Percentiles rank a stretch among this genome's conserved stretches.
phyloP scores from a whole-genome alignment of 768 basidiomycete genomes.

The Psilocybe tampanensis region DNA sequence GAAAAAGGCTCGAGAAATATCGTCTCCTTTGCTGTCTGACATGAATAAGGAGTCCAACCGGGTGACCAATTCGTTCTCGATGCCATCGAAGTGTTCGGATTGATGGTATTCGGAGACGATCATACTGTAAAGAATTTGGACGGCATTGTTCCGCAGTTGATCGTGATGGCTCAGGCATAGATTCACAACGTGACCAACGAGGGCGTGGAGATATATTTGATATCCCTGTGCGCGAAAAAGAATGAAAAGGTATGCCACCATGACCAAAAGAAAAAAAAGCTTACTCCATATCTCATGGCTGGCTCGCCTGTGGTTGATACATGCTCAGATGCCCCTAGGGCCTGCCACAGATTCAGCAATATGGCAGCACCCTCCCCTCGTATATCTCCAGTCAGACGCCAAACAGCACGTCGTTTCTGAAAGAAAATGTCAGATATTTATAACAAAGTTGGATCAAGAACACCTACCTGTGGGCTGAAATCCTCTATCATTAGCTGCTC shows the following conservation, averaged over 20 bases:
- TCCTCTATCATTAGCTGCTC: slow-evolving; percentile 94
- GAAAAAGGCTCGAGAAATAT: slow-evolving; percentile 92
- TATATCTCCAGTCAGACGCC: slow-evolving; percentile 95
- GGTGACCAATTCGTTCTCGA: slow-evolving; percentile 91
- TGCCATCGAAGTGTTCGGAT: slow-evolving; percentile 81
- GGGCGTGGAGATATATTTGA: slow-evolving; percentile 77
- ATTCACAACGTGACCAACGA: slow-evolving; percentile 89
- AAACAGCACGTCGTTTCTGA: slow-evolving; percentile 92
- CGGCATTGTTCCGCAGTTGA: slow-evolving; percentile 84
- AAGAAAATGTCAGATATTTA: background rate
- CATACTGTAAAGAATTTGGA: slow-evolving; percentile 94
- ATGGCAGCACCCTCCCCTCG: slow-evolving; percentile 89
- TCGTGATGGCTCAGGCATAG: slow-evolving; percentile 96
- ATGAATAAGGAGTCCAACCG: slow-evolving; percentile 91
- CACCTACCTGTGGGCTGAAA: slow-evolving; percentile 83
- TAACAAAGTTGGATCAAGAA: background rate
- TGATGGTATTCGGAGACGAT: slow-evolving; percentile 91
- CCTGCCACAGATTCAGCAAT: slow-evolving; percentile 80
- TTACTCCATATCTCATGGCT: slow-evolving; percentile 70
- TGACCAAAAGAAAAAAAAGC: slow-evolving; percentile 24
- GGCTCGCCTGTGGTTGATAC: slow-evolving; percentile 51
- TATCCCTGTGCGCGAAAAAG: slow-evolving; percentile 60
- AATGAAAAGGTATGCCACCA: background rate
- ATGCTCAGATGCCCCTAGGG: slow-evolving; percentile 77
- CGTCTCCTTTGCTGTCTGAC: slow-evolving; percentile 89